Conservation (phyloP, 768 basidiomycete genomes). For the Panellus pusillus region DNA sequence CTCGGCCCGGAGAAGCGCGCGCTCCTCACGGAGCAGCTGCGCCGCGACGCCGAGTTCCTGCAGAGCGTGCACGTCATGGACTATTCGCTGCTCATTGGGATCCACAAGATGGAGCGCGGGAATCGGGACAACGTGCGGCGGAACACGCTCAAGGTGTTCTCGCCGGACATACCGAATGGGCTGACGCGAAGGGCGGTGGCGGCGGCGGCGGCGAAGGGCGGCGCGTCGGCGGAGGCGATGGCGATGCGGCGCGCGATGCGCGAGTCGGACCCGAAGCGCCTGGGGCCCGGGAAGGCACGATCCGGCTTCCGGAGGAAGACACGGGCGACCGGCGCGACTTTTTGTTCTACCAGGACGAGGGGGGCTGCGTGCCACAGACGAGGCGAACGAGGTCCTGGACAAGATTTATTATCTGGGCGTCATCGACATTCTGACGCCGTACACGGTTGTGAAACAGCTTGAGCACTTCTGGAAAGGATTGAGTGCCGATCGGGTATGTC, state of each 20-base stretch:
- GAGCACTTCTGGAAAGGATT: conserved; percentile 95
- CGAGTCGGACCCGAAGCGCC: conserved; percentile 71
- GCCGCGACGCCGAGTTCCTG: conserved; percentile 84
- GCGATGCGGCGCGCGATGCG: conserved; percentile 87
- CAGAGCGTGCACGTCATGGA: conserved; percentile 90
- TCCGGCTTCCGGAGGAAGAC: conserved; percentile 64
- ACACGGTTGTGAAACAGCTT: conserved; percentile 67
- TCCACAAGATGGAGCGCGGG: conserved; percentile 88
- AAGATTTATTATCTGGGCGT: conserved; percentile 93
- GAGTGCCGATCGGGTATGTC: conserved; percentile 79
- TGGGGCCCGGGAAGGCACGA: conserved; percentile 47
- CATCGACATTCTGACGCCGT: conserved; percentile 97
- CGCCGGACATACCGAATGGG: conserved; percentile 69
- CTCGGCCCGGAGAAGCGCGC: conserved; percentile 97
- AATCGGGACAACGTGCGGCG: conserved; percentile 90
- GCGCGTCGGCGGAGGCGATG: conserved; percentile 68
- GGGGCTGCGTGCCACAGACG: conserved; percentile 87
- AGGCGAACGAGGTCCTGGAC: conserved; percentile 69
- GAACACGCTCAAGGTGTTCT: conserved; percentile 90
- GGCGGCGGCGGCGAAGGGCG: conserved; percentile 56
- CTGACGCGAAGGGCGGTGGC: conserved; percentile 58
- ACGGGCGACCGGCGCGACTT: conserved; percentile 70
- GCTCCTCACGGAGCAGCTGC: conserved; percentile 85
- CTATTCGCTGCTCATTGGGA: conserved; percentile 91
- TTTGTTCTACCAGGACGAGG: conserved; percentile 98